Conservation (phyloP, 352 stramenopile genomes). For the Phytophthora tubulina region DNA sequence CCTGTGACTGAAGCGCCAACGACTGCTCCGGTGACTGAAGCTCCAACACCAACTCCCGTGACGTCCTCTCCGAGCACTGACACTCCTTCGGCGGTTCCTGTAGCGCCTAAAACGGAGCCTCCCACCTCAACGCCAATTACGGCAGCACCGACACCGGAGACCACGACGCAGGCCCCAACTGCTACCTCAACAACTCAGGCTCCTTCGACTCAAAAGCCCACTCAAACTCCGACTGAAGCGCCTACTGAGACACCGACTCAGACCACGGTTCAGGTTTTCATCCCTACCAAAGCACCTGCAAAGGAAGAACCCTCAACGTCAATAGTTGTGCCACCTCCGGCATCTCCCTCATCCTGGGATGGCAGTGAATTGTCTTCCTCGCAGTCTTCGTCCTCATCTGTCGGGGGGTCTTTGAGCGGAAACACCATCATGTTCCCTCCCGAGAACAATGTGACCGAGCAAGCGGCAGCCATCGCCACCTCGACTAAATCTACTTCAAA, state of each 20-base stretch:
- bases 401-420: constrained; percentile 11
- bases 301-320: background rate
- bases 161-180: constrained; percentile 3
- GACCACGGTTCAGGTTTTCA: constrained; percentile 12
- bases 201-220: constrained; percentile 8
- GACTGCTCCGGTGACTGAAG: constrained; percentile 2
- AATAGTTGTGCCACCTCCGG: constrained; percentile 2
- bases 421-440: constrained; percentile 28
- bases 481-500: constrained; percentile 21
- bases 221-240: constrained; percentile 27
- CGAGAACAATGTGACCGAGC: constrained; percentile 18
- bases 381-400: constrained; percentile 16
- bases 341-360: constrained; percentile 17
- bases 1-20: background rate
- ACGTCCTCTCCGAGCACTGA: background rate
- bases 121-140: constrained; percentile 6
- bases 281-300: constrained; percentile 13
- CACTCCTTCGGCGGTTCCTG: background rate
- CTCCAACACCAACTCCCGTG: background rate
- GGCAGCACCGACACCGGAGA: constrained; percentile 19
- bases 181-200: background rate
- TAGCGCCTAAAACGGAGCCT: background rate
- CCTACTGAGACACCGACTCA: constrained; percentile 22
- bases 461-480: constrained; percentile 4
- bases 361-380: constrained; percentile 18